phyloP scores from a whole-genome alignment of 345 rosid species.

The Cardamine occulta region DNA sequence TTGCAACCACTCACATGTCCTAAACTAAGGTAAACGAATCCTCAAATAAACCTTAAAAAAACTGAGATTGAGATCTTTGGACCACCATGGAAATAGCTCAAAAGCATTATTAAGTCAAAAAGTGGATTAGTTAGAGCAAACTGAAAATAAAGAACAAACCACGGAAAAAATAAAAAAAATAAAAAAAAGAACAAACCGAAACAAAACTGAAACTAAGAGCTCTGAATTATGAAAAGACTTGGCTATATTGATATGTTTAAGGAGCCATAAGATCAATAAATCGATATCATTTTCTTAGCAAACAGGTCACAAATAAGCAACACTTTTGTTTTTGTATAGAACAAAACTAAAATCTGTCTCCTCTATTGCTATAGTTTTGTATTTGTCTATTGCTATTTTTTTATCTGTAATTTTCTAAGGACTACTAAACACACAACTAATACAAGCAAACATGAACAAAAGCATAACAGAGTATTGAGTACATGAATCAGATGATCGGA shows the following conservation, averaged over 20 bases:
- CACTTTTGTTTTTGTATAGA: slow-evolving; percentile 27
- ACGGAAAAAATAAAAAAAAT: no score
- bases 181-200: background rate
- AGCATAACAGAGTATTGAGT: slow-evolving; percentile 16
- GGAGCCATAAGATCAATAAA: slow-evolving; percentile 24
- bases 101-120: slow-evolving; percentile 31
- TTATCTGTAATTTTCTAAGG: slow-evolving; percentile 26
- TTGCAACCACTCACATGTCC: slow-evolving; percentile 56
- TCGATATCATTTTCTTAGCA: slow-evolving; percentile 3
- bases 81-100: background rate
- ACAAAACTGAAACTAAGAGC: background rate
- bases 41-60: slow-evolving; percentile 10
- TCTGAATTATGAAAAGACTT: background rate
- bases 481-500: slow-evolving; percentile 58
- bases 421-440: slow-evolving; percentile 23
- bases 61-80: slow-evolving; percentile 14
- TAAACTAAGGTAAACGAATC: slow-evolving; percentile 9
- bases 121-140: background rate
- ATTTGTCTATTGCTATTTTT: slow-evolving; percentile 28
- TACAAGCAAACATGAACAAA: slow-evolving; percentile 38
- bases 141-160: background rate
- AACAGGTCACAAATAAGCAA: slow-evolving; percentile 21
- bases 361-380: slow-evolving; percentile 25
- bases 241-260: background rate
- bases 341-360: slow-evolving; percentile 29